Base-by-base conservation (phyloP, 805 yeast species). In the Spathaspora boniae region DNA sequence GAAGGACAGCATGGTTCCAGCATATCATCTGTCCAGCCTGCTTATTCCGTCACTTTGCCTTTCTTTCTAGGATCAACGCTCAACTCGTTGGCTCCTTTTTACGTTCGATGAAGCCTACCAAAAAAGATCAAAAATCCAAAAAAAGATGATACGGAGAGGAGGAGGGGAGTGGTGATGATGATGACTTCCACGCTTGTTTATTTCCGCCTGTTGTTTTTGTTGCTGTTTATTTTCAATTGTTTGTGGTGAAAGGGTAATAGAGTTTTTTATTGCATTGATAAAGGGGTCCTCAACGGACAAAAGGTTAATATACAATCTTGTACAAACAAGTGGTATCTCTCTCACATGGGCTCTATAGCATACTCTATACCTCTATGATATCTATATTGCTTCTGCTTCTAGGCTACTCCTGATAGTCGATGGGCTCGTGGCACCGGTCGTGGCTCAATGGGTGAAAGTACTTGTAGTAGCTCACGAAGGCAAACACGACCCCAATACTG, bases 211-310 rank as follows among this genome's bases (percentile, higher is more conserved):
- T 28, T 36, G 11, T 27, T 32, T 24, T 25, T 34, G 28, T 22
- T 34, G 33, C 33, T 40, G 23, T 23, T 29, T 35, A 19, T 33
- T 31, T 19, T 27, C 18, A 30, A 18, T 23, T 28, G n/a, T n/a
- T n/a, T n/a, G n/a, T 24, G 20, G 31, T 35, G 36, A 44, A 42
- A 51, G 60, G 58, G 33, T 37, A 33, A 60, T 58, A 59, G 65
- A 59, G 66, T 54, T 51, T 48, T 53, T 51, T 56, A 47, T 60
- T 61, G 70, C 71, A 66, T 65, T 63, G 65, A 65, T 58, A 26
- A 17, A 55, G 57, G 70, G 70, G 65, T 68, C 66, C 73, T 67
- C 73, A 67, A 67, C 73, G 73, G 73, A 65, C 73, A 54, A 48
- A n/a, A n/a, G n/a, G 25, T 22, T 22, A n/a, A n/a, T 11, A 22